Conservation (phyloP, 768 basidiomycete genomes). For the Pleurotus giganteus region DNA sequence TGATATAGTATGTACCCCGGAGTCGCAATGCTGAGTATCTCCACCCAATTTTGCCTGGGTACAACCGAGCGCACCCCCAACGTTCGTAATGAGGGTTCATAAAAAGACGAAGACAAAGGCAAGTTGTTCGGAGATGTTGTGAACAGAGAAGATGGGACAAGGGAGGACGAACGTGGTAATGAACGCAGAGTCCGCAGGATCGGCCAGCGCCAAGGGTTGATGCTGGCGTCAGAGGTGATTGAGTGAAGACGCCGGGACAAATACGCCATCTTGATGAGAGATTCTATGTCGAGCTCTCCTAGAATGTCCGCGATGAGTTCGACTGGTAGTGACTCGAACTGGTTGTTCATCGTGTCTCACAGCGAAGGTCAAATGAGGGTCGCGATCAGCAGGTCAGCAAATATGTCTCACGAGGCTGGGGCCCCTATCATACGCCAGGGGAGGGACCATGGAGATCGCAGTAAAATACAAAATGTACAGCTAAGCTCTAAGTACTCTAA, state of each 20-base stretch:
- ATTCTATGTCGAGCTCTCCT: slow-evolving; percentile 61
- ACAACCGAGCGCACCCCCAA: slow-evolving; percentile 63
- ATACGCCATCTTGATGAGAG: slow-evolving; percentile 56
- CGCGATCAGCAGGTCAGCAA: neutral
- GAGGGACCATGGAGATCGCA: too few species aligned
- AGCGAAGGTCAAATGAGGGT: neutral
- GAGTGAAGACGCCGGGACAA: slow-evolving; percentile 57
- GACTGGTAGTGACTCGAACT: slow-evolving; percentile 62
- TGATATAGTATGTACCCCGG: slow-evolving; percentile 66
- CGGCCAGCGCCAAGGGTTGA: slow-evolving; percentile 77
- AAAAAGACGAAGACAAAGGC: slow-evolving; percentile 22
- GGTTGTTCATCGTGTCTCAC: slow-evolving; percentile 5
- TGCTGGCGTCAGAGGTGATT: slow-evolving; percentile 58
- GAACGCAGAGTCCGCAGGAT: slow-evolving; percentile 57
- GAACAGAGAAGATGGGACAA: neutral
- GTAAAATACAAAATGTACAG: too few species aligned
- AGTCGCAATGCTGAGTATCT: slow-evolving; percentile 62
- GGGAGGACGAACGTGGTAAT: neutral
- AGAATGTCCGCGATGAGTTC: slow-evolving; percentile 75
- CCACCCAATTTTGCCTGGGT: slow-evolving; percentile 79
- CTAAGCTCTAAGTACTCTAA: too few species aligned
- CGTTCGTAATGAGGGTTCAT: slow-evolving; percentile 52
- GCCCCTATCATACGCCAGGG: too few species aligned
- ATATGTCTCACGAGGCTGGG: too few species aligned
- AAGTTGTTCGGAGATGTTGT: neutral